Conservation (phyloP, 1,284 basidiomycete genomes). For the Malassezia arunalokei region DNA sequence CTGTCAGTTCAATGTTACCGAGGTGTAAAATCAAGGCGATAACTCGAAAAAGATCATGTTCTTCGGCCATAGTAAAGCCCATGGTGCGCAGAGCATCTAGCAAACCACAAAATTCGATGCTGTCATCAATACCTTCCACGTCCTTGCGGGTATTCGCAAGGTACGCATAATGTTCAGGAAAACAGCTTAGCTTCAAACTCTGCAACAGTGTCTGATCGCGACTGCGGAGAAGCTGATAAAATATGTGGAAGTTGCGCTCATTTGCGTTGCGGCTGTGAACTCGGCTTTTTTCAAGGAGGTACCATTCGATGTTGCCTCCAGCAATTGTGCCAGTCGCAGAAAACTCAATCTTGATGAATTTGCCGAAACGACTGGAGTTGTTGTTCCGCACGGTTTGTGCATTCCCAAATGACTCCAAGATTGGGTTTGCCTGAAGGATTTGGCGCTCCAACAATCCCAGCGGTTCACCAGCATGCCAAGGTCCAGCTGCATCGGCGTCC, state of each 20-base stretch:
- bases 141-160: slow-evolving; percentile 77
- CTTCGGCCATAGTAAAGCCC: slow-evolving; percentile 71
- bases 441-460: slow-evolving; percentile 86
- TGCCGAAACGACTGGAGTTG: slow-evolving; percentile 93
- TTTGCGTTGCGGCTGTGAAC: slow-evolving; percentile 51
- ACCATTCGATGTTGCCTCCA: slow-evolving; percentile 98
- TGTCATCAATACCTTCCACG: slow-evolving; percentile 89
- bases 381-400: slow-evolving; percentile 98
- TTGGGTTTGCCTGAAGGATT: slow-evolving; percentile 94
- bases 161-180: slow-evolving; percentile 74
- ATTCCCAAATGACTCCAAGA: slow-evolving; percentile 95
- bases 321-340: slow-evolving; percentile 85
- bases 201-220: slow-evolving; percentile 47
- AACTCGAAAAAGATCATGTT: slow-evolving; percentile 84
- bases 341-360: slow-evolving; percentile 94
- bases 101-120: slow-evolving; percentile 71
- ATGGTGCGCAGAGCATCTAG: slow-evolving; percentile 72
- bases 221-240: slow-evolving; percentile 63
- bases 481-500: slow-evolving; percentile 19
- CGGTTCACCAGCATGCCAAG: slow-evolving; percentile 19
- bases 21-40: slow-evolving; percentile 88
- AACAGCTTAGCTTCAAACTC: slow-evolving; percentile 58
- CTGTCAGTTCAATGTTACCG: slow-evolving; percentile 76
- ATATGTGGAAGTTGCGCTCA: slow-evolving; percentile 90
- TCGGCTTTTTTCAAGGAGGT: slow-evolving; percentile 90